phyloP scores from a whole-genome alignment of 331 rosid species.

The Acacia concinna region DNA sequence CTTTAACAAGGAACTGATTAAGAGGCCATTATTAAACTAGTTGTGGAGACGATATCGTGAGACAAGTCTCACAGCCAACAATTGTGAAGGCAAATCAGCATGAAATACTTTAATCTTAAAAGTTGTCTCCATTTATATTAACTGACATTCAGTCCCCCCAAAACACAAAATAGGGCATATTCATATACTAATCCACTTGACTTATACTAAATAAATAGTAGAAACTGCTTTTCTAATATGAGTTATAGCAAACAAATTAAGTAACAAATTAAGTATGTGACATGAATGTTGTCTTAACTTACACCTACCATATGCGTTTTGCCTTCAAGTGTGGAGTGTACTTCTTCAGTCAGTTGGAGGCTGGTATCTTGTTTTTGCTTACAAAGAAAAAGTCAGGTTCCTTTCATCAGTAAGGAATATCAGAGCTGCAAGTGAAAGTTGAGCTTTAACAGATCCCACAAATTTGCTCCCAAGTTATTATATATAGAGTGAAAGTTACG shows the following conservation, averaged over 20 bases:
- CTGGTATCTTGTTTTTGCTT: background rate
- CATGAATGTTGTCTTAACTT: too few relatives aligned
- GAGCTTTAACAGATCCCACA: conserved; percentile 20
- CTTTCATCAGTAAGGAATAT: background rate
- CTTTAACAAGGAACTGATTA: too few relatives aligned
- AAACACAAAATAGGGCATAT: background rate
- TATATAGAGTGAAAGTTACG: background rate
- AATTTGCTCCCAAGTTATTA: background rate
- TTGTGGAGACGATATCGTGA: too few relatives aligned
- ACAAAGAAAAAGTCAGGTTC: background rate
- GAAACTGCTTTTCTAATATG: too few relatives aligned
- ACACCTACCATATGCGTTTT: background rate
- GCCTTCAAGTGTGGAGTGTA: background rate
- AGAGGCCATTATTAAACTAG: too few relatives aligned
- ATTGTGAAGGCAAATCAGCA: too few relatives aligned
- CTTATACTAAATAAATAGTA: too few relatives aligned
- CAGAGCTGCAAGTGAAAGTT: conserved; percentile 26
- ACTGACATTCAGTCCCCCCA: background rate
- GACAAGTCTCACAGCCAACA: too few relatives aligned
- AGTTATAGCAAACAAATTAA: too few relatives aligned
- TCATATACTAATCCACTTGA: background rate
- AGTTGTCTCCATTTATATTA: background rate
- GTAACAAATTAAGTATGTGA: too few relatives aligned
- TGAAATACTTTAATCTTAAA: too few relatives aligned
- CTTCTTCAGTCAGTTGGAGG: conserved; percentile 21